phyloP scores from a whole-genome alignment of 2,329 filamentous ascomycete species.

The Orbilia blumenaviensis region DNA sequence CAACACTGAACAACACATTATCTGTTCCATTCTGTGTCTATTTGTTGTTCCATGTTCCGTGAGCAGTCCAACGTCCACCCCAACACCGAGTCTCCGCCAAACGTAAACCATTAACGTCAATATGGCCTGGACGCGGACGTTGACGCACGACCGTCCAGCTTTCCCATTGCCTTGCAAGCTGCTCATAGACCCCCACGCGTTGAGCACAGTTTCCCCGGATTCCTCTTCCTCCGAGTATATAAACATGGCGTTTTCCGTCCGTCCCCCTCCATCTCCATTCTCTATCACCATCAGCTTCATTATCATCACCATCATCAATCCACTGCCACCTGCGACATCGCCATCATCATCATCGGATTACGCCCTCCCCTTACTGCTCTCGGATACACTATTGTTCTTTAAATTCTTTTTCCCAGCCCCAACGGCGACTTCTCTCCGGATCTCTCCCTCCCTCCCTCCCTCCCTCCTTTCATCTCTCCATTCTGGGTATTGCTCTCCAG shows the following conservation, averaged over 20 bases:
- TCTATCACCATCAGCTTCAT: conserved; percentile 62
- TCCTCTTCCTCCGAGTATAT: conserved; percentile 62
- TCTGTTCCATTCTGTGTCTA: not conserved
- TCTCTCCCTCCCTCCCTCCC: not conserved
- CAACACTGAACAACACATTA: conserved; percentile 8
- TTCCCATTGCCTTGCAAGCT: too few species aligned
- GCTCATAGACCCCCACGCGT: too few species aligned
- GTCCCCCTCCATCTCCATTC: conserved; percentile 61
- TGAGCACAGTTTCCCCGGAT: too few species aligned
- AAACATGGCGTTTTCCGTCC: too few species aligned
- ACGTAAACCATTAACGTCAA: too few species aligned
- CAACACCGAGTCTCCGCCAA: conserved; percentile 55
- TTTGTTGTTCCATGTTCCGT: too few species aligned
- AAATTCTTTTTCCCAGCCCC: not conserved
- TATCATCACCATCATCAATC: not conserved
- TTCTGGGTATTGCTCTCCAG: too few species aligned
- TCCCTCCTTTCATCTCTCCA: not conserved
- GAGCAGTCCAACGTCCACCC: not conserved
- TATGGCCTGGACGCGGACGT: too few species aligned
- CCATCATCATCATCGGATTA: not conserved
- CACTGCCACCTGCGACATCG: conserved; percentile 61
- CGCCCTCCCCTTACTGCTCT: not conserved
- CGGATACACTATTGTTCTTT: not conserved
- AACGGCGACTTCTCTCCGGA: not conserved
- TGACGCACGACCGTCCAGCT: too few species aligned